Percentiles rank a stretch among this genome's conserved stretches.
phyloP scores from a whole-genome alignment of 164 flowering plant genomes.

The Chloranthus sessilifolius region DNA sequence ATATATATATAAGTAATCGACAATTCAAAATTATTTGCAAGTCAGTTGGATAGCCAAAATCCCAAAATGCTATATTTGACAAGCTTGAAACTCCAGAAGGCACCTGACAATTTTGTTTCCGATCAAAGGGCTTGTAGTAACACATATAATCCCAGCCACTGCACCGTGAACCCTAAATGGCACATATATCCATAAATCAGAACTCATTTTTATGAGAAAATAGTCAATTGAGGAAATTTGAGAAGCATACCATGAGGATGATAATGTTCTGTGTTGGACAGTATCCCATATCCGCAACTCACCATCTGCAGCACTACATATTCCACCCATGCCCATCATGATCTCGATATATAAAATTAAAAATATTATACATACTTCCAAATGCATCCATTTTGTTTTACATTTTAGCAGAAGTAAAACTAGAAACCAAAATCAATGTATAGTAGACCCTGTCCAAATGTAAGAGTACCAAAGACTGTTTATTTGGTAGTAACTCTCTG shows the following conservation, averaged over 20 bases:
- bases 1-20: no score
- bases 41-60: no score
- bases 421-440: no score
- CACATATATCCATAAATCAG: background rate
- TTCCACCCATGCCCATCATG: background rate
- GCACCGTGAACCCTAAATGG: constrained; percentile 73
- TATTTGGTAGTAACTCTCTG: no score
- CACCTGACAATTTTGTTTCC: constrained; percentile 79
- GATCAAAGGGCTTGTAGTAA: constrained; percentile 48
- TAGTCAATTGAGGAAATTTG: background rate
- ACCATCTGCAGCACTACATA: constrained; percentile 66
- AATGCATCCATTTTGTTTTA: no score
- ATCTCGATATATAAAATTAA: no score
- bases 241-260: constrained; percentile 65
- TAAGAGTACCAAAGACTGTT: no score
- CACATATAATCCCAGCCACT: constrained; percentile 65
- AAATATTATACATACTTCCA: no score
- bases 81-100: constrained; percentile 1
- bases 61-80: background rate
- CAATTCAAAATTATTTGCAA: no score
- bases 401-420: no score
- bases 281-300: constrained; percentile 86
- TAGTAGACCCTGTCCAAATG: no score
- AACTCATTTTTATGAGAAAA: background rate
- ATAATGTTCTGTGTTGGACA: constrained; percentile 59